Evolutionary conservation across 768 basidiomycete species (phyloP).

Genomic region (Infundibulicybe gibba): DNA sequence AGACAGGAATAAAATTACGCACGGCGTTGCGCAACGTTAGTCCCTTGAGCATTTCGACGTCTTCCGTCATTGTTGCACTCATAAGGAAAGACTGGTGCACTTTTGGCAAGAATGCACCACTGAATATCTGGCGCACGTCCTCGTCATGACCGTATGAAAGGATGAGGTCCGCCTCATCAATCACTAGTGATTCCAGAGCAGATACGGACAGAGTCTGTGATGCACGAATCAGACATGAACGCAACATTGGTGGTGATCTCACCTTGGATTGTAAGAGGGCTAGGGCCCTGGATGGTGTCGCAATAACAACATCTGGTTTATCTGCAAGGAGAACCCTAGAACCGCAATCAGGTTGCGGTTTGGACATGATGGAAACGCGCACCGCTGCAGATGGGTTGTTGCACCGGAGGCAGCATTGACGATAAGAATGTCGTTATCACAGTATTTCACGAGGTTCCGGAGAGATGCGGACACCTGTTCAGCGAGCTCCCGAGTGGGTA

Average conservation of each 20-base stretch:
- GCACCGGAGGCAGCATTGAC: constrained; percentile 78
- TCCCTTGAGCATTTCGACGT: constrained; percentile 89
- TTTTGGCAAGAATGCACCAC: constrained; percentile 69
- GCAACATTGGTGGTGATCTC: neutral
- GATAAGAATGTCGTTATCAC: constrained; percentile 67
- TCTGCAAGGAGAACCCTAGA: constrained; percentile 34
- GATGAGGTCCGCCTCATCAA: constrained; percentile 97
- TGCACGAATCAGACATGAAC: neutral
- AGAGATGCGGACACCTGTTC: constrained; percentile 84
- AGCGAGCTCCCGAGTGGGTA: constrained; percentile 90
- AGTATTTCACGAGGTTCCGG: constrained; percentile 65
- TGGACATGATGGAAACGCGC: constrained; percentile 11
- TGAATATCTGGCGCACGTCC: constrained; percentile 71
- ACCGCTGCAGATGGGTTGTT: constrained; percentile 71
- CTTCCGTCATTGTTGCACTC: constrained; percentile 97
- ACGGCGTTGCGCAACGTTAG: constrained; percentile 86
- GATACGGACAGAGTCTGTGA: constrained; percentile 58
- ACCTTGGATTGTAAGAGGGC: constrained; percentile 31
- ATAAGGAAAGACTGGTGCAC: constrained; percentile 92
- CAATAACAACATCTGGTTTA: constrained; percentile 34
- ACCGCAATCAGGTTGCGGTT: neutral
- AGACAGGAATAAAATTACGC: constrained; percentile 20
- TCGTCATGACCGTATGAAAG: constrained; percentile 96
- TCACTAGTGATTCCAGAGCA: constrained; percentile 80
- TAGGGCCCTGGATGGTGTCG: constrained; percentile 34